Percentiles rank a stretch among this genome's conserved stretches.
Conservation (phyloP, 2,329 filamentous ascomycete genomes). For the Penicillium psychrosexuale region DNA sequence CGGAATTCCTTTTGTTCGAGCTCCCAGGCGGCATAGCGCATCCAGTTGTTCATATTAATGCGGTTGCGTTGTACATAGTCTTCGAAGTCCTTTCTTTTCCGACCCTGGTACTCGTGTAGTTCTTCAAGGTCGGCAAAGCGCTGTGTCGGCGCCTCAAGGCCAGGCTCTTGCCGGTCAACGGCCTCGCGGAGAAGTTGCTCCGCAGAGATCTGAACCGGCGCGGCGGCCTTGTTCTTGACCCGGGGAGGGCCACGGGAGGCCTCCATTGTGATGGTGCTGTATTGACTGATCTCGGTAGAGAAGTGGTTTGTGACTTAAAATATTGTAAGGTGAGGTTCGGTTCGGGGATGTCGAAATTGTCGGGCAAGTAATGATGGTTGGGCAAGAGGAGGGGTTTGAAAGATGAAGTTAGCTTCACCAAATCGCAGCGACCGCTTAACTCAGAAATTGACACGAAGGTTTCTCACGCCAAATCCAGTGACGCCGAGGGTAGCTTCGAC, state of each 20-base stretch:
- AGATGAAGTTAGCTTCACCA: not conserved
- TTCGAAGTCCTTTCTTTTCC: conserved; percentile 95
- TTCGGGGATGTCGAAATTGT: not conserved
- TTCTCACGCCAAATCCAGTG: conserved; percentile 4
- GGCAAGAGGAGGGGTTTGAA: not conserved
- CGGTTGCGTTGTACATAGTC: conserved; percentile 95
- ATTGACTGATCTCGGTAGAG: not conserved
- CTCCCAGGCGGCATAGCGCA: conserved; percentile 96
- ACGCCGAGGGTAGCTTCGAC: conserved; percentile 2
- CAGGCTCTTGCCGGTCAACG: conserved; percentile 89
- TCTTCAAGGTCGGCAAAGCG: conserved; percentile 96
- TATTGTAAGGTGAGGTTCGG: not conserved
- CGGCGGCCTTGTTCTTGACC: conserved; percentile 98
- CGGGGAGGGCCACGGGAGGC: conserved; percentile 82
- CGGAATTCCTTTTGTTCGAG: conserved; percentile 96
- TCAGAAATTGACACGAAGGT: not conserved
- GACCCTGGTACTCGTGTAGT: conserved; percentile 93
- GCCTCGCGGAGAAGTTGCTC: conserved; percentile 97
- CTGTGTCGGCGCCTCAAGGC: conserved; percentile 85
- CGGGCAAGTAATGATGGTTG: not conserved
- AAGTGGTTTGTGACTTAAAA: not conserved
- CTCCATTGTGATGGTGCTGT: conserved; percentile 64
- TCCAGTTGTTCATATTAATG: conserved; percentile 98
- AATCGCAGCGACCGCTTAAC: not conserved
- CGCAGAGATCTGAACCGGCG: conserved; percentile 86